A percentile compares a stretch with the other conserved stretches of the same genome.
phyloP scores from a whole-genome alignment of 1,284 basidiomycete genomes.

The Ganoderma meredithae region DNA sequence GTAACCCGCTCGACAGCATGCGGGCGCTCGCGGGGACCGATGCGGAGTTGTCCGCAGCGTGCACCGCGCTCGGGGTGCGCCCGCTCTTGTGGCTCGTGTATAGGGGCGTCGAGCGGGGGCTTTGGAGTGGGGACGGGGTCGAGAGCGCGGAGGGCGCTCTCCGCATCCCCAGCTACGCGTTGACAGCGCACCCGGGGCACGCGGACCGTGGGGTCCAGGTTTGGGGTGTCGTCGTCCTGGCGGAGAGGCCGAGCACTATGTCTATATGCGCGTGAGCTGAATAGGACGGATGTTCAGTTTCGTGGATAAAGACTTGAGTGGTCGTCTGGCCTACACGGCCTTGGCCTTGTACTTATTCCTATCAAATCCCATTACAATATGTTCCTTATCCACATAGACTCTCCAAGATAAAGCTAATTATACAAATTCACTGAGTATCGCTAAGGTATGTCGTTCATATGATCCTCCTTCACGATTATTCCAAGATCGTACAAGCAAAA shows the following conservation, averaged over 20 bases:
- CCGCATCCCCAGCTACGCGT: too few relatives aligned
- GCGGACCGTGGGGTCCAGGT: too few relatives aligned
- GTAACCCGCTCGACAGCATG: conserved; percentile 17
- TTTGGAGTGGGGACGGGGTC: too few relatives aligned
- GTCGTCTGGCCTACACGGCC: too few relatives aligned
- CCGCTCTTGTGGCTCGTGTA: conserved; percentile 15
- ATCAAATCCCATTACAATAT: not conserved
- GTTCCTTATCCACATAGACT: not conserved
- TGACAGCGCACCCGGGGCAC: too few relatives aligned
- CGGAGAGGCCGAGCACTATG: too few relatives aligned
- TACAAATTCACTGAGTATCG: not conserved
- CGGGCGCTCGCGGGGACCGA: conserved; percentile 27
- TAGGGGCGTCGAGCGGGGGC: too few relatives aligned
- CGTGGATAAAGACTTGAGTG: too few relatives aligned
- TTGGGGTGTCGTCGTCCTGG: too few relatives aligned
- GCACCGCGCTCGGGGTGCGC: conserved; percentile 13
- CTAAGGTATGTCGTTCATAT: not conserved
- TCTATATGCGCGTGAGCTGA: too few relatives aligned
- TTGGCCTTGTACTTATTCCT: too few relatives aligned
- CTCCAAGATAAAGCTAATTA: not conserved
- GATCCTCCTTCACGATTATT: not conserved
- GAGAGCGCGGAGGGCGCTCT: not conserved
- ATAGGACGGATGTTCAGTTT: too few relatives aligned
- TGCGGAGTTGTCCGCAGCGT: conserved; percentile 21
- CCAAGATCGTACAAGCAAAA: conserved; percentile 6